phyloP scores from a whole-genome alignment of 2,329 filamentous ascomycete species.

The Zasmidium cellare region DNA sequence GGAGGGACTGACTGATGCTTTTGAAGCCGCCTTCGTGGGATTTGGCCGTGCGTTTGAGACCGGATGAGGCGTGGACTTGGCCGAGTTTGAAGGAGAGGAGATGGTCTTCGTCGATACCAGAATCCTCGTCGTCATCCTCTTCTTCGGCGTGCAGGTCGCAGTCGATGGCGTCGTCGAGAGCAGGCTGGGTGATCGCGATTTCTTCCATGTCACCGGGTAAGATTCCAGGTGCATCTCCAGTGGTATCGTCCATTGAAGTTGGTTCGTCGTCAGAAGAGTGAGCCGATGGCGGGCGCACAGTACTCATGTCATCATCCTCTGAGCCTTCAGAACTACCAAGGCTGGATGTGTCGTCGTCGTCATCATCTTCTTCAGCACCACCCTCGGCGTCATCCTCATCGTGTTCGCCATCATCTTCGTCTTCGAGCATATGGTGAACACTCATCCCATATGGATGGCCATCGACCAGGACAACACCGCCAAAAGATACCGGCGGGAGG shows the following conservation, averaged over 20 bases:
- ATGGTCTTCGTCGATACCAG: conserved; percentile 78
- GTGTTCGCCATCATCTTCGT: conserved; percentile 54
- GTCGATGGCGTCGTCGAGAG: conserved; percentile 68
- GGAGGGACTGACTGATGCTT: conserved; percentile 63
- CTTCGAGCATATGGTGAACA: conserved; percentile 92
- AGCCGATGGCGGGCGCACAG: conserved; percentile 31
- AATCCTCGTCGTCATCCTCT: conserved; percentile 68
- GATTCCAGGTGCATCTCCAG: conserved; percentile 74
- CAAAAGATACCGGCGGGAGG: conserved; percentile 86
- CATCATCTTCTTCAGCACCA: conserved; percentile 37
- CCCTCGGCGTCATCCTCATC: conserved; percentile 47
- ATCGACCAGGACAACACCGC: conserved; percentile 82
- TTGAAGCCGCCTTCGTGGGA: conserved; percentile 33
- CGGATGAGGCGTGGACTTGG: conserved; percentile 84
- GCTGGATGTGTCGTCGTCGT: conserved; percentile 33
- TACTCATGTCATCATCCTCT: conserved; percentile 52
- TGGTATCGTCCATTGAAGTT: conserved; percentile 14
- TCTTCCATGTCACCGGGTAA: conserved; percentile 72
- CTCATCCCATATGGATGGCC: conserved; percentile 88
- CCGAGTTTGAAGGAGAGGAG: conserved; percentile 79
- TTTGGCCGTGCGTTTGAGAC: conserved; percentile 64
- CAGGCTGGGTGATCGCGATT: conserved; percentile 86
- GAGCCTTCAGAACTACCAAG: conserved; percentile 44
- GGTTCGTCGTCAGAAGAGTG: conserved; percentile 25
- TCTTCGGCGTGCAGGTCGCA: conserved; percentile 76